Conservation (phyloP, 164 flowering plant genomes). For the Malania oleifera region DNA sequence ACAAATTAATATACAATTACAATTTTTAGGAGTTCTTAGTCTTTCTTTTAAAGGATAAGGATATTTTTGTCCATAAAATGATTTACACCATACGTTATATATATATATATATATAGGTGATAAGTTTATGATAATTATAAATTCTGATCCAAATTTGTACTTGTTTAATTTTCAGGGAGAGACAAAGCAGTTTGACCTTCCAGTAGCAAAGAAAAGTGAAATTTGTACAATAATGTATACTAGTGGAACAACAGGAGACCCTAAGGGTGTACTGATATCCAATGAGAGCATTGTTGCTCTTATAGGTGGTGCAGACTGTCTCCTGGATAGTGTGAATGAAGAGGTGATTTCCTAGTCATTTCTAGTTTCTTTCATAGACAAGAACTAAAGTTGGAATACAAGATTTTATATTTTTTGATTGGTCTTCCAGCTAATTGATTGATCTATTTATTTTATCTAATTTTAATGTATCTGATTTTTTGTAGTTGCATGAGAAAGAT, state of each 20-base stretch:
- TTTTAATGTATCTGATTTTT: not conserved
- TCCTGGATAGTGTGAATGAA: conserved; percentile 56
- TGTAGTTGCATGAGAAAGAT: conserved; percentile 60
- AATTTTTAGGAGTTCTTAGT: too few relatives aligned
- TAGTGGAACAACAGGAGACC: conserved; percentile 98
- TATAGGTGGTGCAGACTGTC: conserved; percentile 56
- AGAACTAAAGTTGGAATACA: not conserved
- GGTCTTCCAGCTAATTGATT: not conserved
- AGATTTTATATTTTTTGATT: not conserved
- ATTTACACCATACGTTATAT: too few relatives aligned
- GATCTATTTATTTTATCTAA: not conserved
- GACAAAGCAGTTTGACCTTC: conserved; percentile 55
- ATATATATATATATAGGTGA: too few relatives aligned
- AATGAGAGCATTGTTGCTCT: conserved; percentile 72
- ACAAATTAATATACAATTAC: too few relatives aligned
- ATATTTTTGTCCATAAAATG: too few relatives aligned
- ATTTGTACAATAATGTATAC: conserved; percentile 97
- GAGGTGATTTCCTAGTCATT: conserved; percentile 37
- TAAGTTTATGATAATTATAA: too few relatives aligned
- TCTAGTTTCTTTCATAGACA: not conserved
- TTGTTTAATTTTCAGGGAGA: conserved; percentile 47
- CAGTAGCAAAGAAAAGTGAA: conserved; percentile 54
- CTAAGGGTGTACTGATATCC: conserved; percentile 90
- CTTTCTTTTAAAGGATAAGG: too few relatives aligned
- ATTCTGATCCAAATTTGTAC: not conserved